phyloP scores from a whole-genome alignment of 192 early-diverging fungal species.

The Haplosporangium gracile region DNA sequence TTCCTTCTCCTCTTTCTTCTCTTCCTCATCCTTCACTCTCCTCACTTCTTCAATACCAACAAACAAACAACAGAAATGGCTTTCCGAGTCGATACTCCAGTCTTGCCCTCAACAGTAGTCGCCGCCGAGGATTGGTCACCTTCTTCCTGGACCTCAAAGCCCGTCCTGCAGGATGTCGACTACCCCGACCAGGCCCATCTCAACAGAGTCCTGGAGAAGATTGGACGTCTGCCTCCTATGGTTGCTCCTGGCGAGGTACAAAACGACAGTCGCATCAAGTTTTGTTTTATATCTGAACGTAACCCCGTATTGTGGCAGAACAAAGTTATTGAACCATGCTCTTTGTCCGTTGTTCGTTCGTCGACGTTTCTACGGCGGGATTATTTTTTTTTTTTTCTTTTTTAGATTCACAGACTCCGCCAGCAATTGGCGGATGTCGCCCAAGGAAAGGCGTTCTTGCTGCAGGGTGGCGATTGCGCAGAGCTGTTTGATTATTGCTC shows the following conservation, averaged over 20 bases:
- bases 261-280: neutral
- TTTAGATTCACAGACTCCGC: constrained; percentile 82
- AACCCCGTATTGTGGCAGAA: too few species aligned
- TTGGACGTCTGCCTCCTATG: constrained; percentile 85
- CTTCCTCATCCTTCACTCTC: constrained; percentile 1
- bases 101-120: neutral
- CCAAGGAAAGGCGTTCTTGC: constrained; percentile 88
- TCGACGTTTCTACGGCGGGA: neutral
- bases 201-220: constrained; percentile 75
- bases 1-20: neutral
- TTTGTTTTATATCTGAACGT: too few species aligned
- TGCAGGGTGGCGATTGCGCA: constrained; percentile 98
- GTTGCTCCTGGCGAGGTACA: constrained; percentile 84
- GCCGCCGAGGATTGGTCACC: constrained; percentile 66
- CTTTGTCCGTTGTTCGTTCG: neutral
- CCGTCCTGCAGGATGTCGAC: constrained; percentile 86
- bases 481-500: constrained; percentile 97
- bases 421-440: constrained; percentile 89
- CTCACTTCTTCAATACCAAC: neutral
- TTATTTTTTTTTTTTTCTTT: neutral
- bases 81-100: constrained; percentile 4
- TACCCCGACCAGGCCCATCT: constrained; percentile 83
- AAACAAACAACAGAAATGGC: constrained; percentile 1
- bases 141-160: constrained; percentile 75
- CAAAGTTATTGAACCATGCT: neutral